Evolutionary conservation across 768 basidiomycete species (phyloP).

Genomic region (Rhizopogon vesiculosus): DNA sequence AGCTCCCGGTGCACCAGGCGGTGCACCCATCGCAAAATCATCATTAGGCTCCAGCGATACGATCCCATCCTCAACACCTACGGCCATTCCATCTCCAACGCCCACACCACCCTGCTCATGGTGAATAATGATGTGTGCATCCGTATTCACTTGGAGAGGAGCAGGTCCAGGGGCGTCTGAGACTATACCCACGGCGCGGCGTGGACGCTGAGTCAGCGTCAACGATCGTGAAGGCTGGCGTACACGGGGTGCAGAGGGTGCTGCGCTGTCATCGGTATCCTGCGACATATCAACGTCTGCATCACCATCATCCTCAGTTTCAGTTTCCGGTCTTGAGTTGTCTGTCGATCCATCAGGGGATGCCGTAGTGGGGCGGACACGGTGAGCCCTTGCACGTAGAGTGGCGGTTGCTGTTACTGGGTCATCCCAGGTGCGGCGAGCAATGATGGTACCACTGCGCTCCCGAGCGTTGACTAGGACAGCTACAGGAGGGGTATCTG

Average conservation of each 20-base stretch:
- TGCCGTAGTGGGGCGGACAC: slow-evolving; percentile 26
- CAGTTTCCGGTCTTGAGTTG: slow-evolving; percentile 64
- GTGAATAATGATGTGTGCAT: slow-evolving; percentile 51
- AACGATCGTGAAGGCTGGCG: slow-evolving; percentile 28
- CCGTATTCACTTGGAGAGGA: slow-evolving; percentile 36
- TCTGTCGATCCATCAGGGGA: slow-evolving; percentile 42
- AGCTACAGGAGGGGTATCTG: slow-evolving; percentile 56
- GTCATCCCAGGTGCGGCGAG: slow-evolving; percentile 57
- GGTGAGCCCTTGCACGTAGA: slow-evolving; percentile 24
- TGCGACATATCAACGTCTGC: slow-evolving; percentile 44
- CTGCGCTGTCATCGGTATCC: slow-evolving; percentile 27
- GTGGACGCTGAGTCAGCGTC: slow-evolving; percentile 24
- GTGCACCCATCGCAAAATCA: slow-evolving; percentile 86
- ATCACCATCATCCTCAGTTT: slow-evolving; percentile 76
- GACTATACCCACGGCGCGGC: slow-evolving; percentile 46
- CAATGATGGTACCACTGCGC: slow-evolving; percentile 73
- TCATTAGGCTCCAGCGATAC: slow-evolving; percentile 79
- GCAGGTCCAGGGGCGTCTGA: slow-evolving; percentile 32
- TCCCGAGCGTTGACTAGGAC: slow-evolving; percentile 59
- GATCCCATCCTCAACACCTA: slow-evolving; percentile 69
- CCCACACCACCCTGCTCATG: slow-evolving; percentile 35
- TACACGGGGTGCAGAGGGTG: slow-evolving; percentile 21
- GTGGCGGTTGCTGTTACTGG: slow-evolving; percentile 16
- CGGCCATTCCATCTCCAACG: slow-evolving; percentile 37
- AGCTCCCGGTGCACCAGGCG: slow-evolving; percentile 87